phyloP scores from a whole-genome alignment of 495 filamentous ascomycete species.

The Choiromyces venosus region DNA sequence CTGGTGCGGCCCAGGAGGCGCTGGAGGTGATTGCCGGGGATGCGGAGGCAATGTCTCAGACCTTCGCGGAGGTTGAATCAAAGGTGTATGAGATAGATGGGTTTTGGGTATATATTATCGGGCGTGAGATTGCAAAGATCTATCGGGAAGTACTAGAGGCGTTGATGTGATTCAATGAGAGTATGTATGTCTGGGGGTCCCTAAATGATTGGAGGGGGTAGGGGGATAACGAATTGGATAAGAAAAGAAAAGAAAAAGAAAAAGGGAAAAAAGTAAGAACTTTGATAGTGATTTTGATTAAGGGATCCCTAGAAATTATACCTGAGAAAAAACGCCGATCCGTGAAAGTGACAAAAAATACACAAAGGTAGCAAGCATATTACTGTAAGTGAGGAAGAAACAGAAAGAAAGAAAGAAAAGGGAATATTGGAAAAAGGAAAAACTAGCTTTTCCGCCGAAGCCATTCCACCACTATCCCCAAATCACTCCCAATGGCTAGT shows the following conservation, averaged over 20 bases:
- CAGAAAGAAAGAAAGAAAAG: neutral
- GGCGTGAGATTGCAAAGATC: neutral
- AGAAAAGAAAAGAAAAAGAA: neutral
- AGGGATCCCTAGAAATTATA: neutral
- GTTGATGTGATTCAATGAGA: neutral
- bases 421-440: neutral
- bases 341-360: neutral
- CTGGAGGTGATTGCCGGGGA: neutral
- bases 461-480: slow-evolving; percentile 33
- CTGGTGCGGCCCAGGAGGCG: neutral
- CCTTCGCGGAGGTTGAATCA: neutral
- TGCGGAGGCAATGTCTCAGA: neutral
- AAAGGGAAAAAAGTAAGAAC: neutral
- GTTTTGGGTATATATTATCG: neutral
- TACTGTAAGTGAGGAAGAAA: neutral
- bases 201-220: neutral
- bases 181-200: neutral
- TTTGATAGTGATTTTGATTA: neutral
- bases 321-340: neutral
- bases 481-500: slow-evolving; percentile 19
- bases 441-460: slow-evolving; percentile 5
- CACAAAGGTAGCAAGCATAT: neutral
- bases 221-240: neutral
- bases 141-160: neutral
- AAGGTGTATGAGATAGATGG: neutral